Conservation (phyloP, 2,329 filamentous ascomycete species). For the Fusarium sp. region DNA sequence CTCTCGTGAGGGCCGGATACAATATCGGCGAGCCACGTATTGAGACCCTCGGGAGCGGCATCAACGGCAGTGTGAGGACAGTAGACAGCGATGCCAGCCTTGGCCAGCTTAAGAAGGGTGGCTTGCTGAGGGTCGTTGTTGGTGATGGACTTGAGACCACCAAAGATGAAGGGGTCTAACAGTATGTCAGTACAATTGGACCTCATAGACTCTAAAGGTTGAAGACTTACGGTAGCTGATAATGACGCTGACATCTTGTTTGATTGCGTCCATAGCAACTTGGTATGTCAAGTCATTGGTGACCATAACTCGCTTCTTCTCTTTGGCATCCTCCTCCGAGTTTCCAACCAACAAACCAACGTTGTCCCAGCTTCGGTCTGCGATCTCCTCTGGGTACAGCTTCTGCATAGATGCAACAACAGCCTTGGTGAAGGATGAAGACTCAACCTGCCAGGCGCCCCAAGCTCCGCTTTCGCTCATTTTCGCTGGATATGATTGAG, state of each 20-base stretch:
- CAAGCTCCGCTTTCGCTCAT: slow-evolving; percentile 50
- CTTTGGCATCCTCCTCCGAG: slow-evolving; percentile 50
- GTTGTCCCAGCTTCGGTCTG: slow-evolving; percentile 94
- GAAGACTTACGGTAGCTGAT: slow-evolving; percentile 81
- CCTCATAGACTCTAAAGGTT: background rate
- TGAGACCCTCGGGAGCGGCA: slow-evolving; percentile 84
- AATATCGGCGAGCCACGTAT: slow-evolving; percentile 93
- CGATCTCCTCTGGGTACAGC: slow-evolving; percentile 90
- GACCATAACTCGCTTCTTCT: slow-evolving; percentile 60
- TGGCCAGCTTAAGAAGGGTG: slow-evolving; percentile 82
- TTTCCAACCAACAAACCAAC: slow-evolving; percentile 80
- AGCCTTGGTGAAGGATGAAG: slow-evolving; percentile 60
- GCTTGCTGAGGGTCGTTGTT: slow-evolving; percentile 87
- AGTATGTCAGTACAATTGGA: background rate
- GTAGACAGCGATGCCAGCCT: slow-evolving; percentile 93
- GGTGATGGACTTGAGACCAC: slow-evolving; percentile 88
- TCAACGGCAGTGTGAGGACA: slow-evolving; percentile 96
- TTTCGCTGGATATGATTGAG: slow-evolving; percentile 9
- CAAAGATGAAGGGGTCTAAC: slow-evolving; percentile 94
- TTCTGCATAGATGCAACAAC: slow-evolving; percentile 84
- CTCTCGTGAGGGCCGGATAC: slow-evolving; percentile 68
- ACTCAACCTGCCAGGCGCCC: slow-evolving; percentile 56
- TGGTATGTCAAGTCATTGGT: slow-evolving; percentile 91
- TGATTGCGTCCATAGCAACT: slow-evolving; percentile 91
- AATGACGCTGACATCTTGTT: slow-evolving; percentile 79